Evolutionary conservation across 306 rosid genomes (phyloP), one percentile per base, ranked within the genome.

Genomic region (Alnus glutinosa): DNA sequence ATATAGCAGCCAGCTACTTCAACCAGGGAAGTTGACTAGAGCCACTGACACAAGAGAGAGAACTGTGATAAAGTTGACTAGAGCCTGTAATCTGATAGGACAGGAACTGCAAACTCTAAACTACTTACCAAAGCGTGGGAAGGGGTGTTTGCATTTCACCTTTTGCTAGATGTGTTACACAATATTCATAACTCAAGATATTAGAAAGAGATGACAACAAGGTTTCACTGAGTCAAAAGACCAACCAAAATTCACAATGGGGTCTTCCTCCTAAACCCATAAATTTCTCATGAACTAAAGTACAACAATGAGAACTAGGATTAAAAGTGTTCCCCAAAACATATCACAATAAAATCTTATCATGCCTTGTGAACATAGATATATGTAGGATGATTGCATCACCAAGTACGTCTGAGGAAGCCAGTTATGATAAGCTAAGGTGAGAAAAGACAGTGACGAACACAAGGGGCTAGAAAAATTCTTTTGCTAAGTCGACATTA

Each of bases 11-110:
- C 4, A 63, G 16, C 70, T 13, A 63, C 44, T 7, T 34, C 34
- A 58, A 63, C 34, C 19, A 63, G 70, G 46, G 44, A 63, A 63
- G 70, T 63, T 32, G n/a, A 32, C n/a, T 63, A 63, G 39, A 63
- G 19, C 42, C 47, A 13, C 46, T 34, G 70, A 13, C 44, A 63
- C 9, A 5, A 32, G 69, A 32, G 19, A 36, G 23, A 34, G 10
- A 34, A 32, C 70, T 12, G 10, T 5, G 47, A 63, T 36, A 19
- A 63, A 34, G 46, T 42, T 42, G 46, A 42, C 46, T 42, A 42
- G 7, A 42, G 12, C 23, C 28, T 28, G 1, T 23, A 3, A 58
- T 23, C 19, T 2, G 39, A 63, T 36, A 16, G 46, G 70, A 34
- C n/a, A 63, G 70, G n/a, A n/a, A 62, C 23, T 34, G n/a, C 42